Base-by-base conservation (phyloP, 108 stramenopile species). In the Cyclostephanos invisitatus region DNA sequence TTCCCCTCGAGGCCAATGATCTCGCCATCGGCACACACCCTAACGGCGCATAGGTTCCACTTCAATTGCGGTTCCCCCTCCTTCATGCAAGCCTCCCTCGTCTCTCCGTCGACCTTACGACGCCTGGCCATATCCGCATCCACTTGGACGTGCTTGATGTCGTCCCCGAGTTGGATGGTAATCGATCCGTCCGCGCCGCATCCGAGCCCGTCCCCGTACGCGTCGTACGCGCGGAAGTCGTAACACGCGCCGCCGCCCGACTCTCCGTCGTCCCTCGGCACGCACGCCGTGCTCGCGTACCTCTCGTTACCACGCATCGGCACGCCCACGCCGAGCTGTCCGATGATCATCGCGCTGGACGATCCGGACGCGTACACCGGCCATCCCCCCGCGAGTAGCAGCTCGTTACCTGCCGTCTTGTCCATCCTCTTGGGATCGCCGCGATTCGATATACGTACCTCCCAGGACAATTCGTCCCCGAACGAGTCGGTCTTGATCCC, bases 221-320 rank as follows among this genome's bases (percentile, higher is more conserved):
- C 49, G 42, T 72, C 71, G 49, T 72, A 72, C n/a, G 71, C 71
- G 8, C 71, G 47, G 42, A 72, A 63, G 37, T 72, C 71, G 62
- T 72, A 72, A 25, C 71, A 72, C 53, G n/a, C n/a, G n/a, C n/a
- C n/a, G n/a, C 38, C 15, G 22, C 6, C 20, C 0, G 24, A n/a
- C n/a, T n/a, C 35, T 7, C 49, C 47, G 20, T 21, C 11, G 32
- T 25, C 32, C 54, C 11, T 46, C 0, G 61, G 37, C 0, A 70
- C 27, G 54, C 71, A 72, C 12, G 60, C 47, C 18, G 71, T 63
- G 62, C 47, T 62, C 7, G 7, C 21, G 40, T 54, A 72, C 7
- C 8, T 5, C 42, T 72, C 71, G 35, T 53, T 47, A 51, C 63
- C 62, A 0, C 24, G 36, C 47, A 63, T 22, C 15, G 21, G 20